A percentile compares a stretch with the other conserved stretches of the same genome.
phyloP scores from a whole-genome alignment of 176 grass and related monocot species.

The Phragmites australis region DNA sequence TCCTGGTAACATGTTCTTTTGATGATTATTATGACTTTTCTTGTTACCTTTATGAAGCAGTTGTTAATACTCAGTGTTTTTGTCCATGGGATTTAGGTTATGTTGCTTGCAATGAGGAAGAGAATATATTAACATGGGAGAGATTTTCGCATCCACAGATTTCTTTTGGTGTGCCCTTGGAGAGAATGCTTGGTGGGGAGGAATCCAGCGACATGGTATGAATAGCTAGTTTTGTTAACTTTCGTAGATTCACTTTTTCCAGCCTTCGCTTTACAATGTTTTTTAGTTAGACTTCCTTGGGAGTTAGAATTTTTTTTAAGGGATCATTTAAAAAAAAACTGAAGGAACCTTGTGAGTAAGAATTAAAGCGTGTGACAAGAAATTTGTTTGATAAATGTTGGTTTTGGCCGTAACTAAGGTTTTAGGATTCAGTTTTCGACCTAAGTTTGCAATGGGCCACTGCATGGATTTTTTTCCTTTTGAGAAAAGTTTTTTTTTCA shows the following conservation, averaged over 20 bases:
- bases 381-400: not conserved
- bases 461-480: not conserved
- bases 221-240: not conserved
- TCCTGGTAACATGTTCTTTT: conserved; percentile 69
- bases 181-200: conserved; percentile 63
- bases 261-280: not conserved
- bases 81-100: conserved; percentile 50
- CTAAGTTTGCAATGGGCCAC: not conserved
- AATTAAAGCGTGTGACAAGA: not conserved
- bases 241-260: not conserved
- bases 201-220: conserved; percentile 60
- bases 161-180: conserved; percentile 76
- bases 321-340: no score
- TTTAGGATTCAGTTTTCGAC: not conserved
- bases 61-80: not conserved
- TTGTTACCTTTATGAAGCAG: not conserved
- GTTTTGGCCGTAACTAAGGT: not conserved
- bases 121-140: conserved; percentile 91
- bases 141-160: conserved; percentile 71
- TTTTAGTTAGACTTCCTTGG: not conserved
- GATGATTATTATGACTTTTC: conserved; percentile 24
- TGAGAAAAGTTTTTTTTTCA: no score
- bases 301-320: conserved; percentile 10
- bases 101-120: conserved; percentile 78
- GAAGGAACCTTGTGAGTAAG: not conserved